Conservation (phyloP, 768 basidiomycete species). For the Dioszegia crocea region DNA sequence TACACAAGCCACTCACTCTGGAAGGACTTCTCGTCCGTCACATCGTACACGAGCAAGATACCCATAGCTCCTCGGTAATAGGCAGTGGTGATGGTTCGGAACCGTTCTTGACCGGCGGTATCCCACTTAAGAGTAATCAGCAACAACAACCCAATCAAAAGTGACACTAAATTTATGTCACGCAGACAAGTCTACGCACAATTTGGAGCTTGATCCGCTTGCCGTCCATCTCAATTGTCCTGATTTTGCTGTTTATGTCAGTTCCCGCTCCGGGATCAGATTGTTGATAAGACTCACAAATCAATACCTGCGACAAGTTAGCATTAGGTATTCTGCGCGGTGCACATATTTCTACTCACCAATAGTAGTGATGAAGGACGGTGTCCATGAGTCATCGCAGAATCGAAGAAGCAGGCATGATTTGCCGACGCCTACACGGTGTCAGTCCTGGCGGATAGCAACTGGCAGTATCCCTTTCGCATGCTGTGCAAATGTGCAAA, state of each 20-base stretch:
- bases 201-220: conserved; percentile 99
- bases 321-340: conserved; percentile 60
- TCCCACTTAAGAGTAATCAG: conserved; percentile 70
- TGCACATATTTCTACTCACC: conserved; percentile 54
- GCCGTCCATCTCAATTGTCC: conserved; percentile 96
- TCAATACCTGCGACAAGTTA: conserved; percentile 12
- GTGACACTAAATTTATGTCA: too few relatives aligned
- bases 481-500: not conserved
- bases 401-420: conserved; percentile 65
- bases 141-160: too few relatives aligned
- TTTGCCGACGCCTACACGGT: conserved; percentile 75
- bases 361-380: conserved; percentile 98
- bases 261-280: not conserved
- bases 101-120: conserved; percentile 94
- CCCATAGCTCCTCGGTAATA: conserved; percentile 99
- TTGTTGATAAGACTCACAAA: conserved; percentile 7
- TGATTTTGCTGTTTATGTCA: conserved; percentile 57
- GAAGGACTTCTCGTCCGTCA: conserved; percentile 78
- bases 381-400: conserved; percentile 99
- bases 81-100: conserved; percentile 97
- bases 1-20: conserved; percentile 64
- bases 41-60: conserved; percentile 96
- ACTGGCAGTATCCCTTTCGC: too few relatives aligned
- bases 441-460: too few relatives aligned
- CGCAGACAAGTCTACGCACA: conserved; percentile 62